Evolutionary conservation across 306 rosid genomes (phyloP), one percentile per base, ranked within the genome.

Genomic region (Lotus japonicus): DNA sequence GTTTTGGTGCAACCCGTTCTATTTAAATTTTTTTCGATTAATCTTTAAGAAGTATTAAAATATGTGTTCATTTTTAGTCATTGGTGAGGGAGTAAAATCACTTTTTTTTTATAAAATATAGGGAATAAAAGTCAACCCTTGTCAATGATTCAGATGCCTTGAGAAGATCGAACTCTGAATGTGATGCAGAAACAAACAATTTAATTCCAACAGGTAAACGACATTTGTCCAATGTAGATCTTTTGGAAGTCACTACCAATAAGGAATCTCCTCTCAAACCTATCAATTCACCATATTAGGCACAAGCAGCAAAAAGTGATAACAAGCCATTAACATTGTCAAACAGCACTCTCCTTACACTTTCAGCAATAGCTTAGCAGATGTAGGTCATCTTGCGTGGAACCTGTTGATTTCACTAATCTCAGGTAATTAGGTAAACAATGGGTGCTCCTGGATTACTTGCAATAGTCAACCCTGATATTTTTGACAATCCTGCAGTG

Each of bases 391-490:
- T 18, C 79, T 69, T 85, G 81, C 59, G 44, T 0, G 9, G 96
- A 90, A 58, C 96, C 92, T 7, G 85, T 81, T 70, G 97, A 83
- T 66, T 87, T 83, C 70, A 84, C 73, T 79, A 94, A 79, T 74
- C 64, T 84, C 79, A n/a, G n/a, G n/a, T n/a, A n/a, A n/a, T n/a
- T n/a, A 94, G 88, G 75, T 86, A 90, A 63, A 94, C 85, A 72
- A 95, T 84, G 4, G 99, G 99, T 7, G 97, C 87, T 80, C 88
- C 95, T 46, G 84, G 88, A 84, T 82, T 79, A 79, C 99, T 95
- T 48, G 73, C 87, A 35, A 95, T 56, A 59, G 65, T 79, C 64
- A 95, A 81, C 50, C 96, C 91, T 3, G 68, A 76, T 64, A 85
- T 18, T 52, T 81, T 83, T 16, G 89, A 80, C 77, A 95, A 78